A percentile compares a stretch with the other conserved stretches of the same genome.
Conservation (phyloP, 768 basidiomycete genomes). For the Hygrocybe punicea region DNA sequence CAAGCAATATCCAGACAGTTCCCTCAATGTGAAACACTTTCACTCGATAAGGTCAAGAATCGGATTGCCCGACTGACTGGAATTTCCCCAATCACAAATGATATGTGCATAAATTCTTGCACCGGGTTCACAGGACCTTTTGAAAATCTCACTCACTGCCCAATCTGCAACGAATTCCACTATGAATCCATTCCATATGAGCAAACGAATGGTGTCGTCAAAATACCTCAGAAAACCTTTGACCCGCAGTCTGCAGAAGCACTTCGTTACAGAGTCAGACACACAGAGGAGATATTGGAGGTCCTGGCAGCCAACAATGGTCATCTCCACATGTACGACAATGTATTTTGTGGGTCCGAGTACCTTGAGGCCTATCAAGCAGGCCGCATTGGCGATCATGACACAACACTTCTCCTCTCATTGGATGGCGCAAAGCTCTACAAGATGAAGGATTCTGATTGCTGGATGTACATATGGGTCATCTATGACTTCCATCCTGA, state of each 20-base stretch:
- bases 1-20: conserved; percentile 17
- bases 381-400: conserved; percentile 17
- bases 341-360: conserved; percentile 30
- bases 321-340: conserved; percentile 19
- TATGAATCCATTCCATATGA: conserved; percentile 17
- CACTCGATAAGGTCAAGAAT: conserved; percentile 26
- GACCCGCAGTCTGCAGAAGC: conserved; percentile 19
- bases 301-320: conserved; percentile 8
- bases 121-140: conserved; percentile 17
- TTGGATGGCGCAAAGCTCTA: no score
- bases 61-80: conserved; percentile 31
- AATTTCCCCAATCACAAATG: conserved; percentile 13
- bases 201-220: conserved; percentile 6
- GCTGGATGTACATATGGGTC: no score
- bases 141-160: conserved; percentile 13
- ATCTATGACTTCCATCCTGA: no score
- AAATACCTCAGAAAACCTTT: conserved; percentile 28
- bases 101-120: no score
- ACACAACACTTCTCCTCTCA: no score
- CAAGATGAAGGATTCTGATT: no score
- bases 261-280: conserved; percentile 26
- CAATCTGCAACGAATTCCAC: conserved; percentile 22
- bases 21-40: conserved; percentile 27
- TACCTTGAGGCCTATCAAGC: conserved; percentile 23
- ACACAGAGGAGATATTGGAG: conserved; percentile 20